Conservation (phyloP, 139 green algal species). For the Spirogloea muscicola region DNA sequence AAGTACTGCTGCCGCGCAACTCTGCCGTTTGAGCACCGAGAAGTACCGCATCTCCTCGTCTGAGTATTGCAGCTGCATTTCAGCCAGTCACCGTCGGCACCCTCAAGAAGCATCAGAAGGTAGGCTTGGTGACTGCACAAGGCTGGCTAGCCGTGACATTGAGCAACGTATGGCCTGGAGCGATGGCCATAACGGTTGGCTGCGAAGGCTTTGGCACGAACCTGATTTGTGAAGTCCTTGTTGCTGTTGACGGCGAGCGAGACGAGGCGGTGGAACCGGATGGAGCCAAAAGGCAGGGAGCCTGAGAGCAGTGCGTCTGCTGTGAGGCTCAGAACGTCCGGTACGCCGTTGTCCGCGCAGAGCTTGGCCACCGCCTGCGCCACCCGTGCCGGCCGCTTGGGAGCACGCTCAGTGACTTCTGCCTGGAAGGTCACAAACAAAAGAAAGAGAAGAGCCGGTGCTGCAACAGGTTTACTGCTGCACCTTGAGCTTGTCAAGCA, state of each 20-base stretch:
- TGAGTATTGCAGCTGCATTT: constrained; percentile 1
- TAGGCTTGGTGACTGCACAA: background rate
- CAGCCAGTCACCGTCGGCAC: background rate
- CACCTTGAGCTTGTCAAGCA: constrained; percentile 21
- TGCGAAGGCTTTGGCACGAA: background rate
- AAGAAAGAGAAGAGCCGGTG: no score
- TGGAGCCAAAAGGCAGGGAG: constrained; percentile 15
- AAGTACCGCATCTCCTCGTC: constrained; percentile 26
- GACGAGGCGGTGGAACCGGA: constrained; percentile 18
- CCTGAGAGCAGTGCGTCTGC: constrained; percentile 9
- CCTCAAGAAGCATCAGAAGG: background rate
- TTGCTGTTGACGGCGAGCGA: constrained; percentile 18
- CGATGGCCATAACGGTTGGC: background rate
- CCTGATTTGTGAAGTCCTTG: constrained; percentile 28
- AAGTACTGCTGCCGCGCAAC: constrained; percentile 13
- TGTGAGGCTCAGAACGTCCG: constrained; percentile 3
- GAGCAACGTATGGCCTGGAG: no score
- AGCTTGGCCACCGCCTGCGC: constrained; percentile 14
- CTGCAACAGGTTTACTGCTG: no score
- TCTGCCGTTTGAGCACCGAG: constrained; percentile 13
- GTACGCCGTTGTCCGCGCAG: constrained; percentile 8
- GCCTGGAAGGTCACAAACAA: no score
- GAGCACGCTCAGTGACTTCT: no score
- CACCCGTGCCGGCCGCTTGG: no score
- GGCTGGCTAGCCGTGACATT: no score